phyloP scores from a whole-genome alignment of 2,329 filamentous ascomycete genomes.

The Aaosphaeria arxii region DNA sequence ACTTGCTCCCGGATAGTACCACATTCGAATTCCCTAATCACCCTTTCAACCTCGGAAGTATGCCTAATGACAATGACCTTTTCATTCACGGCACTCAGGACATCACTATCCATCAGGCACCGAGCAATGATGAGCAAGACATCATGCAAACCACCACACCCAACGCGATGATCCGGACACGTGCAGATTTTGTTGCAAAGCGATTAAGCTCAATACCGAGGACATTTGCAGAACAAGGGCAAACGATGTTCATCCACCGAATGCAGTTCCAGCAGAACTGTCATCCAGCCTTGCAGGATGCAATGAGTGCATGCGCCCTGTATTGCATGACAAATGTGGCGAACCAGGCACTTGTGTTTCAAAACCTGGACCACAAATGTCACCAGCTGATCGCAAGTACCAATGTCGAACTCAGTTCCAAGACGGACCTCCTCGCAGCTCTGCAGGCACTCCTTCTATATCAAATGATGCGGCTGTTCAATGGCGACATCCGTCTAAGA shows the following conservation, averaged over 20 bases:
- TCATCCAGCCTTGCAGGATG: slow-evolving; percentile 10
- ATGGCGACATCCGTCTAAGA: slow-evolving; percentile 18
- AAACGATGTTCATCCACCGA: slow-evolving; percentile 14
- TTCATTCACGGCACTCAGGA: neutral
- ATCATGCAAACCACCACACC: neutral
- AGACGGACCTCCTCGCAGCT: slow-evolving; percentile 7
- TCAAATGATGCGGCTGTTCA: slow-evolving; percentile 25
- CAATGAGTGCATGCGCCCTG: slow-evolving; percentile 11
- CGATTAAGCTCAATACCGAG: slow-evolving; percentile 5
- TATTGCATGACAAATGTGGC: slow-evolving; percentile 7
- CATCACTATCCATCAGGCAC: slow-evolving; percentile 1
- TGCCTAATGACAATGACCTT: neutral
- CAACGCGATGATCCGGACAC: slow-evolving; percentile 1
- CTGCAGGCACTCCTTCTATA: slow-evolving; percentile 23
- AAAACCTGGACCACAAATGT: slow-evolving; percentile 7
- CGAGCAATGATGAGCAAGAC: neutral
- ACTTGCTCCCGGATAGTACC: too few species aligned
- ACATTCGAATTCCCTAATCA: slow-evolving; percentile 5
- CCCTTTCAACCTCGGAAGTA: slow-evolving; percentile 7
- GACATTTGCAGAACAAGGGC: slow-evolving; percentile 9
- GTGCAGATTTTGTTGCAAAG: slow-evolving; percentile 5
- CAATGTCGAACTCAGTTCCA: slow-evolving; percentile 2
- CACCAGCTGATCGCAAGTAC: slow-evolving; percentile 8
- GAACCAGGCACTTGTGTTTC: slow-evolving; percentile 9
- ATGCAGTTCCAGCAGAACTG: slow-evolving; percentile 3